These are phyloP conservation scores for Neckera pumila DNA, from an alignment of 225 moss, liverwort and hornwort species.

Conservation along the genomic window DNA sequence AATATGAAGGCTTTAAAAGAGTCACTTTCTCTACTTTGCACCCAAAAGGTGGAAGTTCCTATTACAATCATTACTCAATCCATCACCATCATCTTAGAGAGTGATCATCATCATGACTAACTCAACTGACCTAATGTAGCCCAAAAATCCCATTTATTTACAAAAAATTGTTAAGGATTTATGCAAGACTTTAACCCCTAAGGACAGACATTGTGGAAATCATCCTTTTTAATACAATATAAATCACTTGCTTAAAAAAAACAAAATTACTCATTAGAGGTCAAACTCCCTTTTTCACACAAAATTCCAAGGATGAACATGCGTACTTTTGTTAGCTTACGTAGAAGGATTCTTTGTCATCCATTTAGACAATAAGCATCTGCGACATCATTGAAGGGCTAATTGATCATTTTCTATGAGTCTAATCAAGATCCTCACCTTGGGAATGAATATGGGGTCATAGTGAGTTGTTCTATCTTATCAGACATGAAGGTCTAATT, in stretches of 20 bases:
- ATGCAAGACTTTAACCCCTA: neutral
- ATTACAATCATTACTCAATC: too few species aligned
- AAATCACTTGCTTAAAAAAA: neutral
- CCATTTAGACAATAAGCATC: neutral
- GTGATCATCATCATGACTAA: too few species aligned
- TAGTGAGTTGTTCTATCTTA: neutral
- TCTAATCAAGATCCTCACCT: neutral
- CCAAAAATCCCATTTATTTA: too few species aligned
- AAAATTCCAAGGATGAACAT: neutral
- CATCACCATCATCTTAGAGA: too few species aligned
- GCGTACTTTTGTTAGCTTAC: accelerated
- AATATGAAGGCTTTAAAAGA: too few species aligned
- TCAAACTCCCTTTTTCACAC: neutral
- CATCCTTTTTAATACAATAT: accelerated
- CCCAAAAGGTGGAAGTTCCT: too few species aligned
- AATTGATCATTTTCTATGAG: accelerated
- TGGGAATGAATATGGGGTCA: too few species aligned
- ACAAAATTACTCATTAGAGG: accelerated
- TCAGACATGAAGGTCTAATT: neutral
- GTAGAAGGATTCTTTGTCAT: neutral
- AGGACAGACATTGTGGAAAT: accelerated
- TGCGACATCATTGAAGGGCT: accelerated
- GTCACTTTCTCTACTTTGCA: too few species aligned
- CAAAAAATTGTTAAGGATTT: too few species aligned
- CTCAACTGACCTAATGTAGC: too few species aligned